Percentiles rank a stretch among this genome's conserved stretches.
Conservation (phyloP, 1,139 yeast genomes). For the Saccharomyces uvarum region DNA sequence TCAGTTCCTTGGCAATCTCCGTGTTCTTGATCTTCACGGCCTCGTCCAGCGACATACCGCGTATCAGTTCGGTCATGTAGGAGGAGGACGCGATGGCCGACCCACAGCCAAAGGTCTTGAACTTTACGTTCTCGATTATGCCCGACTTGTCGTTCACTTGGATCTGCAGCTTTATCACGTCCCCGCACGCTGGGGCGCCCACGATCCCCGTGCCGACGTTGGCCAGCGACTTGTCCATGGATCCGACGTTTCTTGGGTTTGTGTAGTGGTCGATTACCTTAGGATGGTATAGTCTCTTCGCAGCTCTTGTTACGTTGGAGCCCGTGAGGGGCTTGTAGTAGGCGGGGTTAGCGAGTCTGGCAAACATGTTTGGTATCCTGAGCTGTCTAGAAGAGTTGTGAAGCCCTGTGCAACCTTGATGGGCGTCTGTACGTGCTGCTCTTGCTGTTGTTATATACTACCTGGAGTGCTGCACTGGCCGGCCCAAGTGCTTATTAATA, state of each 20-base stretch:
- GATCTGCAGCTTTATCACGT: constrained; percentile 94
- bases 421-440: background rate
- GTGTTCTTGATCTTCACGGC: constrained; percentile 88
- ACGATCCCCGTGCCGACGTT: constrained; percentile 95
- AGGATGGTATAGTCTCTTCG: constrained; percentile 45
- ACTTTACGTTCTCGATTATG: constrained; percentile 85
- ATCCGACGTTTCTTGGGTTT: constrained; percentile 94
- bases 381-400: background rate
- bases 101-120: constrained; percentile 98
- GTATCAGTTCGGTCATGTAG: constrained; percentile 88
- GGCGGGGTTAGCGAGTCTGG: background rate
- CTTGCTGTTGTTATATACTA: background rate
- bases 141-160: constrained; percentile 88
- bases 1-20: constrained; percentile 83
- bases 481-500: constrained; percentile 1
- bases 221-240: constrained; percentile 65
- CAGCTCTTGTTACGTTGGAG: background rate
- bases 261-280: constrained; percentile 87
- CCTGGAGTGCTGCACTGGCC: background rate
- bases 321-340: background rate
- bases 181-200: constrained; percentile 99
- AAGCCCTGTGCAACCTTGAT: background rate
- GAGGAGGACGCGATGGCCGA: constrained; percentile 95
- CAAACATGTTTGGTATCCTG: background rate
- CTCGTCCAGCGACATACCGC: constrained; percentile 90